A percentile compares a stretch with the other conserved stretches of the same genome.
Conservation (phyloP, 257 asterid species). For the Galeopsis tetrahit region DNA sequence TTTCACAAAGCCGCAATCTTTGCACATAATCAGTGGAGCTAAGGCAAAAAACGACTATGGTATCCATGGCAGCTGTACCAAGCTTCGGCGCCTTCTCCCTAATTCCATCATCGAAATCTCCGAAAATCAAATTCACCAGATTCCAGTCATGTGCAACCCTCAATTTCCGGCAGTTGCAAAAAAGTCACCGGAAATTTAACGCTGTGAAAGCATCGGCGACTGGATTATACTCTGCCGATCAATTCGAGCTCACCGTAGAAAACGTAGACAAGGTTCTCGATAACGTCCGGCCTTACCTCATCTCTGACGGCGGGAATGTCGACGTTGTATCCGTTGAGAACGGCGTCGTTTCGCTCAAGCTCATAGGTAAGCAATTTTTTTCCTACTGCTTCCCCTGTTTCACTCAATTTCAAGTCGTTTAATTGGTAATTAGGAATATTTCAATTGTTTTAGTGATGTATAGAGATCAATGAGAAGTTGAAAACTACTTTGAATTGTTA, state of each 20-base stretch:
- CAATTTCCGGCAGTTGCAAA: slow-evolving; percentile 32
- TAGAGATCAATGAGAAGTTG: neutral
- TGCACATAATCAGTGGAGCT: neutral
- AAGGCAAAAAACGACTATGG: slow-evolving; percentile 33
- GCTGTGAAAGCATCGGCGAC: slow-evolving; percentile 49
- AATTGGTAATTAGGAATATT: neutral
- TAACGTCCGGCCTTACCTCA: slow-evolving; percentile 86
- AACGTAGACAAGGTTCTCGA: slow-evolving; percentile 90
- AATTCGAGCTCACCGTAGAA: slow-evolving; percentile 69
- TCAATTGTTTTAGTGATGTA: slow-evolving; percentile 1
- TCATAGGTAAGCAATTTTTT: slow-evolving; percentile 57
- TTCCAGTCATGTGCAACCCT: slow-evolving; percentile 24
- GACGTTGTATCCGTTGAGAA: slow-evolving; percentile 79
- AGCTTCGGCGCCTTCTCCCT: slow-evolving; percentile 27
- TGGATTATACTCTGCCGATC: slow-evolving; percentile 76
- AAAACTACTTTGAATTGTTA: neutral
- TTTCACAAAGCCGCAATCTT: too few relatives aligned
- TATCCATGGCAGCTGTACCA: slow-evolving; percentile 43
- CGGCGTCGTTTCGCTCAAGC: slow-evolving; percentile 86
- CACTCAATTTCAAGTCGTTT: neutral
- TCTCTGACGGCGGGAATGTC: slow-evolving; percentile 91
- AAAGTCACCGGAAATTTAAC: slow-evolving; percentile 28
- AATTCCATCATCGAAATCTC: slow-evolving; percentile 17
- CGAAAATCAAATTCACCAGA: slow-evolving; percentile 23
- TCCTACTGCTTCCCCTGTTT: neutral